phyloP scores from a whole-genome alignment of 352 stramenopile genomes.

The Pythium aquatile region DNA sequence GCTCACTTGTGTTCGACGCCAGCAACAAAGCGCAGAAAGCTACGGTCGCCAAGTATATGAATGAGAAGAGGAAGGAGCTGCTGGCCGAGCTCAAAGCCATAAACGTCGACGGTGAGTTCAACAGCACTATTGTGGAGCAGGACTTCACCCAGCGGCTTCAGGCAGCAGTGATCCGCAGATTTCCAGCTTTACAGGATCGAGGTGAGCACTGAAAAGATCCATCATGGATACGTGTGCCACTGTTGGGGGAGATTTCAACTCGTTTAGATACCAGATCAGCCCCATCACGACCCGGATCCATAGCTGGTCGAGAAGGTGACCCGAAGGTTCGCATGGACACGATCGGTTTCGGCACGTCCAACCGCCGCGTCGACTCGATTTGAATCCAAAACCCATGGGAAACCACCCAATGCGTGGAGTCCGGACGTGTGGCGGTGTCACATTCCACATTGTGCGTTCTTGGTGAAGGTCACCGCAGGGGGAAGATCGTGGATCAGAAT shows the following conservation, averaged over 20 bases:
- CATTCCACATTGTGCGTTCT: slow-evolving; percentile 1
- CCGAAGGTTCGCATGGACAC: not conserved
- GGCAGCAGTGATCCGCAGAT: not conserved
- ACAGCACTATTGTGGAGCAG: not conserved
- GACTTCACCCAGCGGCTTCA: slow-evolving; percentile 10
- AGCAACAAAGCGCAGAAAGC: slow-evolving; percentile 21
- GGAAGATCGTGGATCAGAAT: slow-evolving; percentile 3
- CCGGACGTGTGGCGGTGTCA: not conserved
- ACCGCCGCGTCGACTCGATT: not conserved
- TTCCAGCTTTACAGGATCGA: not conserved
- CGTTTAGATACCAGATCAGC: too few relatives aligned
- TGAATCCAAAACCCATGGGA: not conserved
- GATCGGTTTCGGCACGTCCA: not conserved
- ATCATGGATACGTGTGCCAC: too few relatives aligned
- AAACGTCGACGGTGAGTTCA: too few relatives aligned
- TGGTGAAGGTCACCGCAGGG: not conserved
- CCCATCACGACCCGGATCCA: not conserved
- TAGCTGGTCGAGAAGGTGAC: not conserved
- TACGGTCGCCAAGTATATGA: slow-evolving; percentile 34
- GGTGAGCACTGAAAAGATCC: too few relatives aligned
- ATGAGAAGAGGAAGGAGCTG: slow-evolving; percentile 41
- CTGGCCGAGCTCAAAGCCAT: slow-evolving; percentile 35
- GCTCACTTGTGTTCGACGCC: slow-evolving; percentile 13
- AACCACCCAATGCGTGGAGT: not conserved
- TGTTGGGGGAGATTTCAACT: too few relatives aligned